A percentile compares a stretch with the other conserved stretches of the same genome.
phyloP scores from a whole-genome alignment of 805 yeast species.

The Yarrowia sp. region DNA sequence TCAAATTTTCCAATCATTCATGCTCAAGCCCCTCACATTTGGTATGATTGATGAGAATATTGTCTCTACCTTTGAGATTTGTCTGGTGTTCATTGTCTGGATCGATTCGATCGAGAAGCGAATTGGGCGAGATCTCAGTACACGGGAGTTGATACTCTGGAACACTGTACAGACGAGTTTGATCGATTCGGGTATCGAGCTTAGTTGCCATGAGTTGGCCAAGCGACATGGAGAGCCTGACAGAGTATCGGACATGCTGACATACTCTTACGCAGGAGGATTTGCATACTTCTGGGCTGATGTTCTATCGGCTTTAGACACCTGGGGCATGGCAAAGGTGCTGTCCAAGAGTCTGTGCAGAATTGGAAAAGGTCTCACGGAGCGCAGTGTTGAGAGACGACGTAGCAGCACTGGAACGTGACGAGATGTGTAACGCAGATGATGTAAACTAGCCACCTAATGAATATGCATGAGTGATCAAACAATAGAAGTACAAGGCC shows the following conservation, averaged over 20 bases:
- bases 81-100: slow-evolving; percentile 35
- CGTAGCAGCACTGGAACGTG: slow-evolving; percentile 4
- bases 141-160: slow-evolving; percentile 29
- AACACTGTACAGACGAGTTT: slow-evolving; percentile 31
- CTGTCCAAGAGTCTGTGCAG: slow-evolving; percentile 28
- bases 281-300: slow-evolving; percentile 34
- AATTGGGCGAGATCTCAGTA: slow-evolving; percentile 13
- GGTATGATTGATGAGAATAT: slow-evolving; percentile 30
- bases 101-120: slow-evolving; percentile 33
- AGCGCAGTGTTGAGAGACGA: slow-evolving; percentile 15
- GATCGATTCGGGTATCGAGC: slow-evolving; percentile 27
- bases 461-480: not conserved
- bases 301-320: slow-evolving; percentile 31
- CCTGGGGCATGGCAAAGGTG: slow-evolving; percentile 34
- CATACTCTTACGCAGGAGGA: slow-evolving; percentile 27
- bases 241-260: not conserved
- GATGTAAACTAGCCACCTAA: slow-evolving; percentile 12
- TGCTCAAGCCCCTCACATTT: slow-evolving; percentile 32
- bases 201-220: slow-evolving; percentile 15
- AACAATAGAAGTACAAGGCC: no score
- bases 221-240: slow-evolving; percentile 11
- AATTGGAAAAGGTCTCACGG: slow-evolving; percentile 19
- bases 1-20: slow-evolving; percentile 30
- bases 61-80: slow-evolving; percentile 32
- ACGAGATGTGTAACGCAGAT: not conserved